Base-by-base conservation (phyloP, 2,329 filamentous ascomycete genomes). In the Scedosporium minutisporum region DNA sequence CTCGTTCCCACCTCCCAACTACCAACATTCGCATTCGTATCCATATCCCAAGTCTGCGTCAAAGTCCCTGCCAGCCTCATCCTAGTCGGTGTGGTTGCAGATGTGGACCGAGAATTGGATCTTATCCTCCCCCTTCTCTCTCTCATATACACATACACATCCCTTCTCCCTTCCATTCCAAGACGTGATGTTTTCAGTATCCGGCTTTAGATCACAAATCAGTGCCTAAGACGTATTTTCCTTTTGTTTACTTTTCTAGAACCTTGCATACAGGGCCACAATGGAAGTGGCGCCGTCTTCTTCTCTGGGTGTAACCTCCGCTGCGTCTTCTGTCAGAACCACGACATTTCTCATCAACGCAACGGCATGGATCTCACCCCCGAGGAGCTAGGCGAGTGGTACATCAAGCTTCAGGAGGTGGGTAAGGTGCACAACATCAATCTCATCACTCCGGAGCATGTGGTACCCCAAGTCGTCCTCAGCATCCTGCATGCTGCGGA, bases 361-460 rank as follows among this genome's bases (percentile, higher is more conserved):
- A 91, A 91, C 57, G 90, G 91, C 1, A 88, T 91, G 74, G 87
- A 93, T 67, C 76, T 95, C 33, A 89, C 87, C 0, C 89, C 90
- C 0, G 89, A 93, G 71, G 83, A 92, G 70, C 81, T 96, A 4
- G 91, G 82, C 4, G 86, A 89, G 61, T 95, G 91, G 91, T 93
- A 88, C 73, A 69, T 95, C 63, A 95, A 95, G 75, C 77, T 96
- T 53, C 90, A 95, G 71, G 80, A 90, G 29, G 82, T 90, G 2
- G 91, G 90, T n/a, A 77, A 81, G 7, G 89, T 91, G n/a, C 90
- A 96, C 76, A 95, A 95, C 71, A 93, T 96, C 79, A 95, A 96
- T 72, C 83, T 93, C 23, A 83, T 96, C 63, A 96, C 90, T 0
- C 90, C 91, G 0, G 91, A 96, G 71, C 91, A 96, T 72, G 89